These are phyloP conservation scores for Yamadazyma atlantica DNA, from an alignment of 1,139 yeast species.

Conservation along the genomic window DNA sequence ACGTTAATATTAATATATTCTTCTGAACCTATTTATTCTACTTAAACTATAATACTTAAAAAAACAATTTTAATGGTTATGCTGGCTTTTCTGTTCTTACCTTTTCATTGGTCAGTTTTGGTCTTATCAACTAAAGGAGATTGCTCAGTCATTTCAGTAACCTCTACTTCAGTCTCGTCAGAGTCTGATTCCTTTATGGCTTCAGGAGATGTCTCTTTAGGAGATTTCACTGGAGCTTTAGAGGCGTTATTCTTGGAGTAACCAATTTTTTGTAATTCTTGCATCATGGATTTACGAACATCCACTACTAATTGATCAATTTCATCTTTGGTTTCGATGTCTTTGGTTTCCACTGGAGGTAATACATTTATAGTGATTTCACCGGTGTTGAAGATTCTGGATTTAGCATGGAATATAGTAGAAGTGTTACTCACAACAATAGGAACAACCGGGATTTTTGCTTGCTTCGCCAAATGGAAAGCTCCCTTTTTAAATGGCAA, in stretches of 20 bases:
- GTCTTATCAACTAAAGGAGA: slow-evolving; percentile 20
- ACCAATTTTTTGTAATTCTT: slow-evolving; percentile 31
- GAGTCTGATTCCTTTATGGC: slow-evolving; percentile 9
- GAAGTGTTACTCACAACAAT: slow-evolving; percentile 85
- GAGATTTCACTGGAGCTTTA: slow-evolving; percentile 5
- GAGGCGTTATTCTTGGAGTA: slow-evolving; percentile 22
- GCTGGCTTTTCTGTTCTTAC: too few species aligned
- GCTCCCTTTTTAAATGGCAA: slow-evolving; percentile 96
- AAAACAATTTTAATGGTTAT: too few species aligned
- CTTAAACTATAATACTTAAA: neutral
- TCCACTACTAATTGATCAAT: slow-evolving; percentile 49
- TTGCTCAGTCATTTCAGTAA: slow-evolving; percentile 19
- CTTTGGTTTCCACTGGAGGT: slow-evolving; percentile 62
- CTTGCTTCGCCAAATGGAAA: slow-evolving; percentile 93
- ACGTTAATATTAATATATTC: slow-evolving; percentile 1
- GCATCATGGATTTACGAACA: slow-evolving; percentile 35
- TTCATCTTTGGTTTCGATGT: slow-evolving; percentile 55
- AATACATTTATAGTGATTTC: slow-evolving; percentile 63
- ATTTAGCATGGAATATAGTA: slow-evolving; percentile 60
- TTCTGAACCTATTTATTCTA: slow-evolving; percentile 8
- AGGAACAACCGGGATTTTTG: slow-evolving; percentile 86
- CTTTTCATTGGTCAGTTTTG: too few species aligned
- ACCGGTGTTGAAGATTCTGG: slow-evolving; percentile 58
- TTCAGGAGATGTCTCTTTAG: slow-evolving; percentile 10
- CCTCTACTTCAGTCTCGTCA: slow-evolving; percentile 17